Evolutionary conservation across 2,329 filamentous ascomycete species (phyloP), one percentile per base, ranked within the genome.

Genomic region (Knoxdaviesia capensis): DNA sequence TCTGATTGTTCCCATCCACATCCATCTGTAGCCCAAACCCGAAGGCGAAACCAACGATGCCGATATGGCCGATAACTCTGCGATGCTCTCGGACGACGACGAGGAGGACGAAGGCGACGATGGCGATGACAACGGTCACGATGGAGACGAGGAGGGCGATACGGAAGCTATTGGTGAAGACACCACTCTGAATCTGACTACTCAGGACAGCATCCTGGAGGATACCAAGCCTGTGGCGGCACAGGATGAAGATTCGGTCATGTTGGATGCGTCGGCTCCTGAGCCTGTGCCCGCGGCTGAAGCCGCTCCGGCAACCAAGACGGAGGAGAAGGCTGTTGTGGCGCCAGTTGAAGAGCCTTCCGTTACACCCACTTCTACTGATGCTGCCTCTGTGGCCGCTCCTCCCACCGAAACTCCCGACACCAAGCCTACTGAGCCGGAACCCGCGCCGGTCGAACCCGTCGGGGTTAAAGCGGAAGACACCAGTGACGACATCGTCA

Each of bases 11-110:
- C 36, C 29, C 9, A 39, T 28, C 38, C 29, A 40, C 6, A 10
- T 38, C 10, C 5, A 9, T 10, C 29, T 6, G n/a, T 35, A 39
- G 35, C 50, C 54, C 43, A 54, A 51, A 54, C 35, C 9, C 9
- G 62, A 62, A 30, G 56, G 55, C 9, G 56, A 57, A n/a, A 62
- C 62, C 39, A 60, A 62, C 9, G 69, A 71, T 46, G 65, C 60
- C 48, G 67, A 71, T 45, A 69, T 70, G 60, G 64, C 60, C 1
- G 74, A 76, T 38, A 58, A 59, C 9, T 48, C 36, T 63, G 60
- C 29, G 61, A 64, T 31, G 59, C 62, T 3, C 57, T 67, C 11
- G 63, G 64, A 59, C 4, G 65, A 63, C 4, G 63, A 62, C 2
- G 63, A 65, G 3, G 66, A 59, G 3, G 64, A 64, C 2, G 66